Percentiles rank a stretch among this genome's conserved stretches.
These are phyloP conservation scores for Leptomonas seymouri DNA, from an alignment of 208 protist species.

Conservation along the genomic window DNA sequence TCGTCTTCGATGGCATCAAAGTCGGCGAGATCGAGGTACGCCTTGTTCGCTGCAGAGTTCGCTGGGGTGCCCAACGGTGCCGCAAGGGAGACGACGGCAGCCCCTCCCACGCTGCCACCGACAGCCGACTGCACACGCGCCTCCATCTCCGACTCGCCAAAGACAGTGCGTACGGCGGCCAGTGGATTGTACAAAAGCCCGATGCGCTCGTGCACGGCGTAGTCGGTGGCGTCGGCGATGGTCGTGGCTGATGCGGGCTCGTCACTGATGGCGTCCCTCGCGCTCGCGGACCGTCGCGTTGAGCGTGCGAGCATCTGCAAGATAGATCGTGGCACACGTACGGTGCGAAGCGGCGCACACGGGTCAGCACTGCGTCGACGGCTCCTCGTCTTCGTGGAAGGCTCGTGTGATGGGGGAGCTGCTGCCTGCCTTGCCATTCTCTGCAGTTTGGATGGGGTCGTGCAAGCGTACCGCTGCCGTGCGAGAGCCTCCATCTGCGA, in stretches of 20 bases:
- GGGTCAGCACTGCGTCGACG: constrained; percentile 14
- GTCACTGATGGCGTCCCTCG: neutral
- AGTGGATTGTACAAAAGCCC: constrained; percentile 68
- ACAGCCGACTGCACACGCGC: constrained; percentile 16
- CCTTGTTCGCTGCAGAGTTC: constrained; percentile 23
- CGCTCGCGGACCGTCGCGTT: neutral
- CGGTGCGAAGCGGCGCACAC: constrained; percentile 8
- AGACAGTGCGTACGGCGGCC: constrained; percentile 65
- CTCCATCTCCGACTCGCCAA: constrained; percentile 61
- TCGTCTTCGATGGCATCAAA: constrained; percentile 87
- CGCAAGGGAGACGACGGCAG: neutral
- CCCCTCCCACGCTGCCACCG: neutral
- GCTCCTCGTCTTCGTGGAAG: neutral
- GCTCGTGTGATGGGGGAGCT: neutral
- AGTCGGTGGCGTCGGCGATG: constrained; percentile 8
- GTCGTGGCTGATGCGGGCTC: constrained; percentile 3
- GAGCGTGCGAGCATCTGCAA: constrained; percentile 12
- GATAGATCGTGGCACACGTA: constrained; percentile 23
- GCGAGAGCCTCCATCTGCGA: constrained; percentile 54
- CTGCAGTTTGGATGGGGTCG: constrained; percentile 11
- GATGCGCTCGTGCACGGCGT: constrained; percentile 53
- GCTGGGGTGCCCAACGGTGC: neutral
- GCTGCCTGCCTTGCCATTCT: neutral
- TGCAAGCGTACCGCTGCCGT: constrained; percentile 42
- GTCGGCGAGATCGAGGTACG: constrained; percentile 85